Conservation (phyloP, 306 rosid genomes). For the Cucurbita moschata region DNA sequence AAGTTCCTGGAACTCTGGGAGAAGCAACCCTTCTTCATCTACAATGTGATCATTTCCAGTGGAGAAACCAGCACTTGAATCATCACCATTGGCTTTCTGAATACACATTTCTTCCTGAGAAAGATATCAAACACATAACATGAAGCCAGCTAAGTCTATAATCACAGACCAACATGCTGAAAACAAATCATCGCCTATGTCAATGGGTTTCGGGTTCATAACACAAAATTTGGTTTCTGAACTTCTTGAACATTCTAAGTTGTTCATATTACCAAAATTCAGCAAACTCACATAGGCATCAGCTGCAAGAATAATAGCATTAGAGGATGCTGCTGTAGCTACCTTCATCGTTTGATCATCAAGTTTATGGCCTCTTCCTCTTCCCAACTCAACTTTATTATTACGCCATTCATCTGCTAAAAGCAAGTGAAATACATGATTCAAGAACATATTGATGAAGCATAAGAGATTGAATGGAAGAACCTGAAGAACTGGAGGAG, state of each 20-base stretch:
- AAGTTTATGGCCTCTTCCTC: slow-evolving; percentile 12
- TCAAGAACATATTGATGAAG: background rate
- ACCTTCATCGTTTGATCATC: slow-evolving; percentile 5
- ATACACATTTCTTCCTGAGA: slow-evolving; percentile 43
- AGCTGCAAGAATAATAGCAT: slow-evolving; percentile 17
- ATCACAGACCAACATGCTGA: background rate
- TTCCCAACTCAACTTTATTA: slow-evolving; percentile 16
- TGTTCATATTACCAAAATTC: background rate
- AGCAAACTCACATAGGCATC: slow-evolving; percentile 21
- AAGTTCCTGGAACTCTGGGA: slow-evolving; percentile 35
- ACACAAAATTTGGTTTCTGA: background rate
- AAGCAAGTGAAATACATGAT: background rate
- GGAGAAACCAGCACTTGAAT: slow-evolving; percentile 21
- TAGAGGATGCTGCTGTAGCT: slow-evolving; percentile 17
- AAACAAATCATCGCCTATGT: background rate
- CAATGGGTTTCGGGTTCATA: background rate
- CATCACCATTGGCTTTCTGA: slow-evolving; percentile 19
- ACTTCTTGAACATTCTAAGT: background rate
- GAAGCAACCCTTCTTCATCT: slow-evolving; percentile 37
- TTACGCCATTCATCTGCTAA: slow-evolving; percentile 27
- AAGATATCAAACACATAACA: background rate
- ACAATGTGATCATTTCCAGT: slow-evolving; percentile 22
- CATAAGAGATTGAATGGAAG: background rate
- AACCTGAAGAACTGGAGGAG: slow-evolving; percentile 33
- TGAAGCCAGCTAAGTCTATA: background rate